These are phyloP conservation scores for Neoboletus subvelutipes DNA, from an alignment of 768 basidiomycete species.

Conservation along the genomic window DNA sequence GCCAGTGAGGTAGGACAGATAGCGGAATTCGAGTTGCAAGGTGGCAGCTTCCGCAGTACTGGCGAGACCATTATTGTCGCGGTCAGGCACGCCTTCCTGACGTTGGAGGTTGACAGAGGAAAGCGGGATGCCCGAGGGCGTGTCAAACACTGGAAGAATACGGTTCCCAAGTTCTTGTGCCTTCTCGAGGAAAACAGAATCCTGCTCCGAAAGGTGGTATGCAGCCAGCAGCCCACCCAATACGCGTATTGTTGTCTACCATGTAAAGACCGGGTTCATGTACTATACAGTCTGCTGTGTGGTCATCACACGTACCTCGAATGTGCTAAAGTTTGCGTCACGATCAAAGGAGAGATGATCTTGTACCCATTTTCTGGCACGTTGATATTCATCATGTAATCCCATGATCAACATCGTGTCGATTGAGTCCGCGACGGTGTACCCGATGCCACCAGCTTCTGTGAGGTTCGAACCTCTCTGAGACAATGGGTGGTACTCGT, in stretches of 20 bases:
- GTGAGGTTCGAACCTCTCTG: constrained; percentile 77
- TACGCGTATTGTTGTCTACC: constrained; percentile 86
- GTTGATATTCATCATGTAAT: constrained; percentile 70
- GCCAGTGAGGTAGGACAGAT: constrained; percentile 76
- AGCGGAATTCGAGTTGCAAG: constrained; percentile 87
- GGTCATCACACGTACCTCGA: constrained; percentile 62
- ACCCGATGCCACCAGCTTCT: constrained; percentile 77
- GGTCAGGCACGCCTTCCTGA: constrained; percentile 57
- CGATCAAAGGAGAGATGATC: constrained; percentile 70
- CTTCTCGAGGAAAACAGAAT: constrained; percentile 68
- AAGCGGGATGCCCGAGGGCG: constrained; percentile 78
- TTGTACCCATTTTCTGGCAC: constrained; percentile 78
- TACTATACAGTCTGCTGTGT: neutral
- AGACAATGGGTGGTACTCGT: constrained; percentile 89
- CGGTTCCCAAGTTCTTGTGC: constrained; percentile 84
- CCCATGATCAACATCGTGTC: constrained; percentile 90
- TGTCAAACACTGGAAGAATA: constrained; percentile 81
- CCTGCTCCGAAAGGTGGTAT: constrained; percentile 70
- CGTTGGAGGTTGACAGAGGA: constrained; percentile 73
- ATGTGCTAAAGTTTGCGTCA: constrained; percentile 80
- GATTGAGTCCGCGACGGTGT: constrained; percentile 84
- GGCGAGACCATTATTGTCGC: constrained; percentile 58
- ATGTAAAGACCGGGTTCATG: constrained; percentile 5
- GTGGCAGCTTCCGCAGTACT: constrained; percentile 88
- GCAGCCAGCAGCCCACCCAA: constrained; percentile 89